phyloP scores from a whole-genome alignment of 345 rosid genomes.

The Hypericum perforatum region DNA sequence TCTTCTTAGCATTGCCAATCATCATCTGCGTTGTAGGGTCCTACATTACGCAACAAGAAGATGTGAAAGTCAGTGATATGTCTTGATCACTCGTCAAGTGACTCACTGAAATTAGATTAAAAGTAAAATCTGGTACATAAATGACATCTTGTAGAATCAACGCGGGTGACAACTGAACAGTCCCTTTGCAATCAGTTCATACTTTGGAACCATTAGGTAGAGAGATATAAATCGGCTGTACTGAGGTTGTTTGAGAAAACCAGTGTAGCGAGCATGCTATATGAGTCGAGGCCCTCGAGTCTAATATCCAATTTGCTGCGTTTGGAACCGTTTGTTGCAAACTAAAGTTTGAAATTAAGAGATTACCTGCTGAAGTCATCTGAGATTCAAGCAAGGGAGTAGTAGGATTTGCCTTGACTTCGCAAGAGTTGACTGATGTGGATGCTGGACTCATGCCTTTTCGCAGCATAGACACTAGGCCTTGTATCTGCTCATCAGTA shows the following conservation, averaged over 20 bases:
- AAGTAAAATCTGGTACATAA: not conserved
- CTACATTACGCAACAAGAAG: not conserved
- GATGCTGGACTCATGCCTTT: too few species aligned
- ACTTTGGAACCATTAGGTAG: not conserved
- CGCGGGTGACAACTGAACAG: not conserved
- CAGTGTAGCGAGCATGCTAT: not conserved
- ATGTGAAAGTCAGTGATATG: not conserved
- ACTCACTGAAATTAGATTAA: not conserved
- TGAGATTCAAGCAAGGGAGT: too few species aligned
- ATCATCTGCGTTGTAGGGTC: not conserved
- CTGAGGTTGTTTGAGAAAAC: not conserved
- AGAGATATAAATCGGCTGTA: not conserved
- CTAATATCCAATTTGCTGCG: too few species aligned
- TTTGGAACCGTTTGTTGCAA: too few species aligned
- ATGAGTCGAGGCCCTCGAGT: not conserved
- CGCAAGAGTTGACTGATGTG: too few species aligned
- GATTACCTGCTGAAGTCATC: too few species aligned
- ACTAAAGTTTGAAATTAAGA: too few species aligned
- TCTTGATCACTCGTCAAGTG: not conserved
- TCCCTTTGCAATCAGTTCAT: not conserved
- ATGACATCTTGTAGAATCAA: not conserved
- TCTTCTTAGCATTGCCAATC: not conserved
- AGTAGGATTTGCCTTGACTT: too few species aligned
- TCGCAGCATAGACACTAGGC: too few species aligned
- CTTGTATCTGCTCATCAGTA: too few species aligned